A percentile compares a stretch with the other conserved stretches of the same genome.
Conservation (phyloP, 257 asterid species). For the Salvia hispanica region DNA sequence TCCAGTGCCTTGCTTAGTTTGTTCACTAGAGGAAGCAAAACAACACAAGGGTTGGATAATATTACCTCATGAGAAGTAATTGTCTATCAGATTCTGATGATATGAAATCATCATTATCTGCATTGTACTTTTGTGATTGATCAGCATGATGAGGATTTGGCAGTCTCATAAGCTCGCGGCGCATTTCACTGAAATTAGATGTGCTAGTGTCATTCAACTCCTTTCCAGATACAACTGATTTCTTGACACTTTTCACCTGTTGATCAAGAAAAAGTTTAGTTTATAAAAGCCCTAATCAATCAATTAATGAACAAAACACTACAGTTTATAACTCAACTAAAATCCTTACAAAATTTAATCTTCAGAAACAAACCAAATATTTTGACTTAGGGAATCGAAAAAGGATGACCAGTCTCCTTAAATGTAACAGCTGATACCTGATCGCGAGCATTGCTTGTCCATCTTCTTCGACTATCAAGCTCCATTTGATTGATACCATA, state of each 20-base stretch:
- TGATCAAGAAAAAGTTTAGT: slow-evolving; percentile 18
- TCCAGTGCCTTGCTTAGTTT: background rate
- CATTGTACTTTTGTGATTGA: slow-evolving; percentile 47
- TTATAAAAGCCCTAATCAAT: slow-evolving; percentile 15
- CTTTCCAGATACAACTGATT: slow-evolving; percentile 54
- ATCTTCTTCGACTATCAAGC: slow-evolving; percentile 85
- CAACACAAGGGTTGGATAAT: slow-evolving; percentile 10
- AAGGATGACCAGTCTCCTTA: slow-evolving; percentile 3
- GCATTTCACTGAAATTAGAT: slow-evolving; percentile 69
- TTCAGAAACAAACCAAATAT: slow-evolving; percentile 4
- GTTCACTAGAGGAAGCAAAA: background rate
- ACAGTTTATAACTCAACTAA: background rate
- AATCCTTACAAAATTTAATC: slow-evolving; percentile 18
- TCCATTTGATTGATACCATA: slow-evolving; percentile 78
- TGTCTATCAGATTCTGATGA: slow-evolving; percentile 92
- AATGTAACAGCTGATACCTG: slow-evolving; percentile 55
- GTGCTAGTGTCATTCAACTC: slow-evolving; percentile 68
- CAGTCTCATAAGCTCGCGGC: slow-evolving; percentile 88
- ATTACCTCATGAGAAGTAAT: slow-evolving; percentile 82
- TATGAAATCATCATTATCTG: slow-evolving; percentile 76
- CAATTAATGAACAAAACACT: slow-evolving; percentile 22
- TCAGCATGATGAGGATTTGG: slow-evolving; percentile 67
- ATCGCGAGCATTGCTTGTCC: slow-evolving; percentile 86
- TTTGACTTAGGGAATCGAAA: background rate
- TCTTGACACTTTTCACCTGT: slow-evolving; percentile 84